These are phyloP conservation scores for Myrica gale DNA, from an alignment of 306 rosid genomes.

Conservation along the genomic window DNA sequence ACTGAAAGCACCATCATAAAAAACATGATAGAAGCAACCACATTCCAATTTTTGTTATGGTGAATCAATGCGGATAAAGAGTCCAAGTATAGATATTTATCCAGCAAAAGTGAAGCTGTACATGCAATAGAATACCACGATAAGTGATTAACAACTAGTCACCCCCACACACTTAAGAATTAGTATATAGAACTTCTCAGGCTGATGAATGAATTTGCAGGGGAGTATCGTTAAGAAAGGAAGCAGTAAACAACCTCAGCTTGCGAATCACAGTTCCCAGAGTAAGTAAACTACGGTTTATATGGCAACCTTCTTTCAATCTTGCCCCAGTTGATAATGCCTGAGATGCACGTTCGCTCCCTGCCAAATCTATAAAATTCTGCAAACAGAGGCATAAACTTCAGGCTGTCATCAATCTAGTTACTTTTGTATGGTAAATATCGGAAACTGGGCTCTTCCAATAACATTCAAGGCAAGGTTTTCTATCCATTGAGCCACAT, in stretches of 20 bases:
- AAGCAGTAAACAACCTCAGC: conserved; percentile 63
- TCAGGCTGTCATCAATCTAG: conserved; percentile 13
- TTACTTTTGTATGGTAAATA: conserved; percentile 3
- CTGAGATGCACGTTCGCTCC: conserved; percentile 99
- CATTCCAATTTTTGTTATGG: not conserved
- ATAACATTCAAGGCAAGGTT: not conserved
- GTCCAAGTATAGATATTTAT: not conserved
- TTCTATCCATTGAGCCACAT: conserved; percentile 10
- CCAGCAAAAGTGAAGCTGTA: not conserved
- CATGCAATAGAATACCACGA: not conserved
- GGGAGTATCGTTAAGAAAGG: conserved; percentile 31
- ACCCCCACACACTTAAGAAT: not conserved
- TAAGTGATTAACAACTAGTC: not conserved
- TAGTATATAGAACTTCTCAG: not conserved
- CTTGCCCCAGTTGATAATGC: conserved; percentile 86
- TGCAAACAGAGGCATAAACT: conserved; percentile 38
- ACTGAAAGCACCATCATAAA: not conserved
- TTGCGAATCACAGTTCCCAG: conserved; percentile 94
- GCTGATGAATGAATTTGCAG: conserved; percentile 2
- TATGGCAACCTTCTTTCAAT: conserved; percentile 97
- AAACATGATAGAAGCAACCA: not conserved
- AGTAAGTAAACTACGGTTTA: conserved; percentile 95
- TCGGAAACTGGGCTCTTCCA: not conserved
- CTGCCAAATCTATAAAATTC: conserved; percentile 98
- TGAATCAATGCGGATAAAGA: not conserved